Base-by-base conservation (phyloP, 805 yeast species). In the Scheffersomyces amazonensis region DNA sequence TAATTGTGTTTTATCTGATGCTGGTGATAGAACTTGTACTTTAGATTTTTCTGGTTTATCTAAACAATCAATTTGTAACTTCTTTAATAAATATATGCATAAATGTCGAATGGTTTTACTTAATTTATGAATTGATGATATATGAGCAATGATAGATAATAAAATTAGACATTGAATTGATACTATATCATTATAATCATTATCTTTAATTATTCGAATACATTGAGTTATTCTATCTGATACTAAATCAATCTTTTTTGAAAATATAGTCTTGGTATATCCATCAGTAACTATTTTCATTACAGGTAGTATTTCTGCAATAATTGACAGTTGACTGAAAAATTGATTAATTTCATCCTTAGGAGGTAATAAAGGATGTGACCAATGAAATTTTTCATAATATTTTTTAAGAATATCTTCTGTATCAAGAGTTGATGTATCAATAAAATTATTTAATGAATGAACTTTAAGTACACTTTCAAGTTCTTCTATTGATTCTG, bases 241-340 rank as follows among this genome's bases (percentile, higher is more conserved):
- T 5, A 52, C 41, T 19, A 45, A 29, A 16, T 42, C 37, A 11
- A 37, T 31, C 22, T 45, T 35, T 17, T 38, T 40, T n/a, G 44
- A 34, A 35, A 49, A 52, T 10, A 39, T 38, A 13, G 31, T 31
- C 17, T 41, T 32, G 1, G 65, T 49, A 43, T 73, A 75, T 2
- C 80, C 80, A 39, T 73, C 79, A 1, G 72, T 75, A 13, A 75
- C 55, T 2, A 75, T 43, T 42, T 73, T 71, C 78, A 75, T 73
- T 1, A 73, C 65, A 1, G 64, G 54, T 5, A 75, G 30, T n/a
- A 73, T 41, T 41, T 75, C 80, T 25, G 55, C 55, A 18, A 65
- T 66, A 29, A 62, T 43, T 0, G 68, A 66, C 1, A 64, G 50
- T 11, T 57, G 36, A 5, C 47, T 40, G 8, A 75, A 44, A 43